Conservation (phyloP, 2,329 filamentous ascomycete genomes). For the Dothideomycetidae sp. region DNA sequence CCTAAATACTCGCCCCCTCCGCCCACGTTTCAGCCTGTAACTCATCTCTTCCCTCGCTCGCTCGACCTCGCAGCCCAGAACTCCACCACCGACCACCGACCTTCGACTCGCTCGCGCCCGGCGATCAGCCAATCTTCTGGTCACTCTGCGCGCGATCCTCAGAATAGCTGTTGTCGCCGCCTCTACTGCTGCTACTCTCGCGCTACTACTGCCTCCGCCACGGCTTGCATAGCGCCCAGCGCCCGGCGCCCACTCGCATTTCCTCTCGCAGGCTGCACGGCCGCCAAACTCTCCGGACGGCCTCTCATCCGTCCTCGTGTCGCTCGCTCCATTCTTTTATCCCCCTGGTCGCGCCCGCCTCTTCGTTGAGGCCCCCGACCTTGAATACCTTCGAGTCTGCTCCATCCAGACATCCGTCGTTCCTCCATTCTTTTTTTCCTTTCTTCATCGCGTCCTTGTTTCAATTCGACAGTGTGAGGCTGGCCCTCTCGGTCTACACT, state of each 20-base stretch:
- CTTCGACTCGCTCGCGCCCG: background rate
- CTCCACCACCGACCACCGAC: background rate
- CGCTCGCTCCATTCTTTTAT: no score
- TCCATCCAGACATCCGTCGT: slow-evolving; percentile 2
- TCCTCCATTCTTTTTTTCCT: slow-evolving; percentile 1
- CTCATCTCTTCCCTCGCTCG: slow-evolving; percentile 7
- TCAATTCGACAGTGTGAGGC: slow-evolving; percentile 1
- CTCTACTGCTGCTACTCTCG: no score
- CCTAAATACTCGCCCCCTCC: slow-evolving; percentile 6
- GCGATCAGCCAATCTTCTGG: no score
- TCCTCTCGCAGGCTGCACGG: no score
- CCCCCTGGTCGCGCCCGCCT: background rate
- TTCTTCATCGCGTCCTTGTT: background rate
- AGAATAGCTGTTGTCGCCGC: no score
- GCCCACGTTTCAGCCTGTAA: slow-evolving; percentile 10
- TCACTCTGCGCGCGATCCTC: background rate
- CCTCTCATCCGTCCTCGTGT: background rate
- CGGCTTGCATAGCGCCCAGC: no score
- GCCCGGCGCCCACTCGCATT: background rate
- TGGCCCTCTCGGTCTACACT: slow-evolving; percentile 6
- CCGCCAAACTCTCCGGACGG: background rate
- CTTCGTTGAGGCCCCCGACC: background rate
- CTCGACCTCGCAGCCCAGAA: background rate
- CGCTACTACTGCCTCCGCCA: no score
- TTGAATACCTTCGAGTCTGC: no score